Base-by-base conservation (phyloP, 2,329 filamentous ascomycete genomes). In the Ophiocordyceps camponoti-saundersi region DNA sequence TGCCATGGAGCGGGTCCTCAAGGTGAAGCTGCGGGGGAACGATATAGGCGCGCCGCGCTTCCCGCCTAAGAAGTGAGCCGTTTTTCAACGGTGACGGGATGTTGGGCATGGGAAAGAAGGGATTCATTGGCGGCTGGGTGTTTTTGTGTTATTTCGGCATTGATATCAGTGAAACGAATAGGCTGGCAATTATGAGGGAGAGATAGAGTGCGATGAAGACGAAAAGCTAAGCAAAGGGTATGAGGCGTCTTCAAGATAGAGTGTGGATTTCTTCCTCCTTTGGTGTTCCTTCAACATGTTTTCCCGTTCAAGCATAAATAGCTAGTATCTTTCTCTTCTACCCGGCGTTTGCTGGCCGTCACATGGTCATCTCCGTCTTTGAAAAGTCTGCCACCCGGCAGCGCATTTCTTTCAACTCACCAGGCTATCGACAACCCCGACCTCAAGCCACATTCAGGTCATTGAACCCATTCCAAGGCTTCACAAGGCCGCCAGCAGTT, bases 11-110 rank as follows among this genome's bases (percentile, higher is more conserved):
- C 75, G 81, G 47, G 79, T 85, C 52, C 78, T 95, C 62, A 90
- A 92, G 59, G 78, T 95, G 59, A 87, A 94, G 71, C 74, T 95
- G 59, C 76, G 89, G 55, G 87, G 92, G 49, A 72, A 70, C 59
- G 85, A 90, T 67, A 92, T 95, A 62, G 90, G 89, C 52, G 72
- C 79, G 63, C 85, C 87, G 57, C 84, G 82, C 69, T 85, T 92
- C 64, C 77, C 79, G 53, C 87, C 85, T 75, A 85, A 84, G 71
- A 66, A 67, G 59, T 67, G 55, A 70, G 48, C 52, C 42, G 39
- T 26, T 39, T 22, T 23, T 21, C 0, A 30, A 16, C n/a, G 42
- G 42, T 13, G 22, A 18, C 15, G 42, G 20, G 42, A 18, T 20
- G 36, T 20, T 40, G 18, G 6, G n/a, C n/a, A 12, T 11, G 11